Evolutionary conservation across 176 grass and related monocot genomes (phyloP), one percentile per base, ranked within the genome.

Genomic region (Urochloa ruziziensis): DNA sequence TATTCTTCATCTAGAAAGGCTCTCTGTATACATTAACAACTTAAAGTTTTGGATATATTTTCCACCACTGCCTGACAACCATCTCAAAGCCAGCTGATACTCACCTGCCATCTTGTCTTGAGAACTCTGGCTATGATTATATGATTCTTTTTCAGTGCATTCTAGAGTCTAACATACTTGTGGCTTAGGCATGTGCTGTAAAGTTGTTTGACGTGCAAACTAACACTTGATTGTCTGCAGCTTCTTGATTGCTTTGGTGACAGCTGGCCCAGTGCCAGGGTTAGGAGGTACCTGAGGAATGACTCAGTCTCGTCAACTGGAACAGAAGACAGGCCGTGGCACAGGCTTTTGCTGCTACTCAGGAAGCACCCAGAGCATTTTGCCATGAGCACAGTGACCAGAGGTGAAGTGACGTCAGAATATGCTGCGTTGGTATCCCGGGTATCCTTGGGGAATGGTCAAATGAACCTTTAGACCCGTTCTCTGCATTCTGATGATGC

Each of bases 301-400:
- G 83, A 75, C 58, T 58, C 82, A 14, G 76, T 82, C 74, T 73
- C 82, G 0, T 88, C 82, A 33, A 30, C 57, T 77, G 84, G 86
- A 81, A 74, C 70, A n/a, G 75, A 89, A 81, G 64, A 79, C 11
- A 86, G 40, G 58, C 84, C 91, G 0, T 94, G 91, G 87, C 60
- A 44, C 82, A 81, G 46, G 36, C 68, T 97, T 49, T 67, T 91
- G 79, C 37, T 75, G 34, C 87, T 97, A 58, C 70, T 94, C 56
- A 84, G 44, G 71, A 91, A 86, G 67, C 83, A 91, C 56, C 94
- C 89, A 6, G 84, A 94, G 43, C 75, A 81, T 62, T 97, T 94
- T 47, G 84, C 86, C 39, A 78, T 88, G 37, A 81, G 67, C 59
- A 72, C 81, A 28, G 51, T 85, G 65, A 84, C 74, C 42, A 90